Conservation (phyloP, 306 rosid species). For the Adenanthera pavonina region DNA sequence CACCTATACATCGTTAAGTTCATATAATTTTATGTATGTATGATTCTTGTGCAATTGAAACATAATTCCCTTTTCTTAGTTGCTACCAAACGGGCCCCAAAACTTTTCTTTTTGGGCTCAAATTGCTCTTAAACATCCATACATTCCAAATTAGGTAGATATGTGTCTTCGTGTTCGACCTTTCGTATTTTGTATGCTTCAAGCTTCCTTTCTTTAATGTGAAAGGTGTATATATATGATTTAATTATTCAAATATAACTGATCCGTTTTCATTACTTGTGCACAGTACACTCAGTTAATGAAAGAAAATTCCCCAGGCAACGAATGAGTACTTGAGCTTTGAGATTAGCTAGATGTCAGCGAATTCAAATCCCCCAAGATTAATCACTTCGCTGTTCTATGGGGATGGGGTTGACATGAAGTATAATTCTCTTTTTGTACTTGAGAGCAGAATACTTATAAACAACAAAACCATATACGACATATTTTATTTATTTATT, state of each 20-base stretch:
- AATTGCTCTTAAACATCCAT: conserved; percentile 26
- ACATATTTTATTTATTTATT: too few relatives aligned
- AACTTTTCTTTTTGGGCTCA: too few relatives aligned
- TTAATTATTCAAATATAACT: background rate
- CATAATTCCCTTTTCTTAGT: too few relatives aligned
- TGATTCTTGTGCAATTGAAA: too few relatives aligned
- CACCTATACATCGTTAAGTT: too few relatives aligned
- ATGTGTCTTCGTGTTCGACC: background rate
- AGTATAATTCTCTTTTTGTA: background rate
- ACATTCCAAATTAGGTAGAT: background rate
- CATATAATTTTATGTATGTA: too few relatives aligned
- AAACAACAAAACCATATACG: too few relatives aligned
- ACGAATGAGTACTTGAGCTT: background rate
- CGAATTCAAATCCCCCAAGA: background rate
- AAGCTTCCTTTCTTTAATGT: background rate
- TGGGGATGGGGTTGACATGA: background rate
- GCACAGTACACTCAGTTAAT: background rate
- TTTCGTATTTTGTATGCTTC: background rate
- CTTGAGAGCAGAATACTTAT: too few relatives aligned
- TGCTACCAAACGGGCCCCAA: too few relatives aligned
- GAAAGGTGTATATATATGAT: background rate
- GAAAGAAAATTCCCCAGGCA: background rate
- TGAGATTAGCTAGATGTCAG: background rate
- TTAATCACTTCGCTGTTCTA: background rate
- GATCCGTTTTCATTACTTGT: background rate